Evolutionary conservation across 805 yeast species (phyloP), one percentile per base, ranked within the genome.

Genomic region (Cyberlindnera sargentensis): DNA sequence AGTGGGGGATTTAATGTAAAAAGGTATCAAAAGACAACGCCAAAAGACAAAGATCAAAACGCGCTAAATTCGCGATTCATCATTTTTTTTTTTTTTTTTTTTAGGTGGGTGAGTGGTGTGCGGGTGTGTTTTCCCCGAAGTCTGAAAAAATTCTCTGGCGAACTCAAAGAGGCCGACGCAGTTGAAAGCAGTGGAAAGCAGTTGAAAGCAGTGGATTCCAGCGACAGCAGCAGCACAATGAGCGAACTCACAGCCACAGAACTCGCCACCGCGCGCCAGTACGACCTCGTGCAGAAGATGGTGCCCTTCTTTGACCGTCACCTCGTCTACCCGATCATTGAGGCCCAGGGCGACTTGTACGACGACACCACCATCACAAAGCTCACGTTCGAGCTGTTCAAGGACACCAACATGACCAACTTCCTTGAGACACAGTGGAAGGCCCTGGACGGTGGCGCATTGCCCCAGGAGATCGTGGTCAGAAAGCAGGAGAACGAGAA

Each of bases 241-340:
- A 40, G 53, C 44, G 58, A 52, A 33, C 35, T 56, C 36, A 44
- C 62, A 29, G 47, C 55, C 8, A 56, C 57, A 31, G 72, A 72
- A 51, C 53, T 67, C 35, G 70, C 58, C 37, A 57, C 68, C 42
- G 76, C 76, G 25, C 67, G 69, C 48, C 57, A 72, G 50, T 73
- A 73, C 59, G 84, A 79, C 52, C 61, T 80, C 56, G 74, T 82
- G 8, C 64, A 66, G 41, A 71, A 73, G 59, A 60, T 80, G 47
- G 64, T 75, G 48, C 78, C 78, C 36, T 80, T 76, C 54, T 62
- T 81, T 53, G 87, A 81, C 62, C 71, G 84, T 48, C 83, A 78
- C 53, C 62, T 81, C 58, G 65, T 73, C 44, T 76, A 72, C 48
- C 78, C 78, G 37, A 60, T 79, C 51, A 59, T 76, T 29, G 78